Evolutionary conservation across 805 yeast genomes (phyloP), one percentile per base, ranked within the genome.

Genomic region (Candida sanyiensis): DNA sequence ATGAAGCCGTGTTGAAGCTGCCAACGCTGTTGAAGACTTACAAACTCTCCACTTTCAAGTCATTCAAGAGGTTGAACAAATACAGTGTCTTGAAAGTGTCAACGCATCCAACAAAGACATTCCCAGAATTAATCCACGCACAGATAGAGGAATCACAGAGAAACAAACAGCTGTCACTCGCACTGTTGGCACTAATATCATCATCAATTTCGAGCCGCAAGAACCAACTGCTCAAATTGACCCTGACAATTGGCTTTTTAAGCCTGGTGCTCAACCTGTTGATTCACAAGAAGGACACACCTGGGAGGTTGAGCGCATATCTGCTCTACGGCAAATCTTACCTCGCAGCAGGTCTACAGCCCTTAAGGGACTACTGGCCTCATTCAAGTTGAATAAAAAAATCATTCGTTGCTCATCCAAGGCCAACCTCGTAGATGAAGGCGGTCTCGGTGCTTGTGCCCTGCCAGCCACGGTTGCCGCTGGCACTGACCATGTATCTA

Each of bases 381-480:
- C 11, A 13, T 12, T n/a, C 11, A 8, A 18, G 31, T 15, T 15
- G 33, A n/a, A n/a, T n/a, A n/a, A n/a, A n/a, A n/a, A n/a, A n/a
- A n/a, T n/a, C n/a, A n/a, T 15, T 24, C 13, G 17, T 13, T 31
- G 7, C 23, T 41, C 44, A 61, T 16, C 54, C 58, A 23, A 74
- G 61, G 38, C 78, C 79, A 23, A 89, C 81, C 48, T 86, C 95
- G 57, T 89, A 90, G 18, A 87, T 69, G 49, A 88, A 70, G 8
- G 83, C 83, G n/a, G 78, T 73, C 42, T 88, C 96, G 1, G 93
- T 81, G 18, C 82, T 73, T 26, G 69, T 64, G 3, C 95, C 88
- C 49, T 82, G 88, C 97, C 97, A 90, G 5, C 98, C 98, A 52
- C 97, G 73, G 46, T 84, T 86, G 8, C 98, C 98, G 57, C 95